Evolutionary conservation across 2,329 filamentous ascomycete species (phyloP).

Genomic region (Fusarium graminum): DNA sequence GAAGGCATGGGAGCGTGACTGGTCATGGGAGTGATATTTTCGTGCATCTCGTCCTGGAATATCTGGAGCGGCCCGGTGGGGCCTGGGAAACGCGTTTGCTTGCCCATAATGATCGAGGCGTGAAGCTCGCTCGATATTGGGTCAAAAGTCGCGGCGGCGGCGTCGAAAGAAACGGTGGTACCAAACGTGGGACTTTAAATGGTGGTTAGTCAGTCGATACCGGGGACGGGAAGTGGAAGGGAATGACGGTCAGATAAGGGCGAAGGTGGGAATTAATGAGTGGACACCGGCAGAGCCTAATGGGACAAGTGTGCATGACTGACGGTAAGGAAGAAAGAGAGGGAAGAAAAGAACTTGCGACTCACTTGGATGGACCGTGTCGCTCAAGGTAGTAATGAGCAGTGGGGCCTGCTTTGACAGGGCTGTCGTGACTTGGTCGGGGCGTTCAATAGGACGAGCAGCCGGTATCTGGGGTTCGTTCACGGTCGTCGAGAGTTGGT

Average conservation of each 20-base stretch:
- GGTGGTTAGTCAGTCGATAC: slow-evolving; percentile 39
- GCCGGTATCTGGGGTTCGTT: slow-evolving; percentile 42
- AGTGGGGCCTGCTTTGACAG: slow-evolving; percentile 47
- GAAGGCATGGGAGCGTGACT: slow-evolving; percentile 70
- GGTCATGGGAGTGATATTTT: slow-evolving; percentile 62
- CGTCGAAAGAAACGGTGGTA: slow-evolving; percentile 20
- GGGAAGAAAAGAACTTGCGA: slow-evolving; percentile 38
- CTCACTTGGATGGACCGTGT: slow-evolving; percentile 47
- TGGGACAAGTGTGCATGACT: slow-evolving; percentile 48
- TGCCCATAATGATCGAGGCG: slow-evolving; percentile 65
- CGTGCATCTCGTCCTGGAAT: slow-evolving; percentile 65
- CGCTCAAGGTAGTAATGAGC: slow-evolving; percentile 44
- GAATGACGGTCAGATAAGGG: slow-evolving; percentile 40
- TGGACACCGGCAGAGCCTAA: slow-evolving; percentile 44
- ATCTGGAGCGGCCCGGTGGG: slow-evolving; percentile 64
- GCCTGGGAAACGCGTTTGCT: slow-evolving; percentile 61
- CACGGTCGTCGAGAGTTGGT: slow-evolving; percentile 32
- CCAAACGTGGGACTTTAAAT: slow-evolving; percentile 33
- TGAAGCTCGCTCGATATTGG: slow-evolving; percentile 30
- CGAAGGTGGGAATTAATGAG: slow-evolving; percentile 42
- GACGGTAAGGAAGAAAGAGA: slow-evolving; percentile 43
- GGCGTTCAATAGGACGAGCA: slow-evolving; percentile 45
- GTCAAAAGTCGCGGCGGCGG: slow-evolving; percentile 27
- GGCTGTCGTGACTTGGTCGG: slow-evolving; percentile 45
- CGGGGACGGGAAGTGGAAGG: slow-evolving; percentile 40